Evolutionary conservation across 2,329 filamentous ascomycete genomes (phyloP).

Genomic region (Alternaria sp.): DNA sequence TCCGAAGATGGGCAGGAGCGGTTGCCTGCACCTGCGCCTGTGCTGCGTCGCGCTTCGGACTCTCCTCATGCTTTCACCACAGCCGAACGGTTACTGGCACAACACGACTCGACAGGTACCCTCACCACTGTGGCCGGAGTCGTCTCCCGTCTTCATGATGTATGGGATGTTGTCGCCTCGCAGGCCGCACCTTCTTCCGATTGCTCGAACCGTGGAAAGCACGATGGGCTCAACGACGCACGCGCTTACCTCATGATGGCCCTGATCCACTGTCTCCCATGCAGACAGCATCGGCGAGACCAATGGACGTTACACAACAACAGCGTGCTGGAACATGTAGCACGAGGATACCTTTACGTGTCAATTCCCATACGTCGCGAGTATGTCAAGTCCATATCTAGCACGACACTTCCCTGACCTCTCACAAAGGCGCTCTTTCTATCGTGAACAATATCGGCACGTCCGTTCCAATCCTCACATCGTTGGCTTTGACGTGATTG

Average conservation of each 20-base stretch:
- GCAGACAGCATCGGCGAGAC: not conserved
- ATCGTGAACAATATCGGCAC: slow-evolving; percentile 57
- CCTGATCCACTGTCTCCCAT: not conserved
- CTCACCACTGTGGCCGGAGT: not conserved
- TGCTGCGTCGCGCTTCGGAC: not conserved
- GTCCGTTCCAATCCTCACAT: slow-evolving; percentile 50
- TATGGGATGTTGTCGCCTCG: not conserved
- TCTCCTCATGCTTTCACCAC: slow-evolving; percentile 3
- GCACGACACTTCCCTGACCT: not conserved
- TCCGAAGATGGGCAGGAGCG: not conserved
- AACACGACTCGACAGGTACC: not conserved
- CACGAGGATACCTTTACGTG: not conserved
- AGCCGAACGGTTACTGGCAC: not conserved
- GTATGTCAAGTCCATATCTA: not conserved
- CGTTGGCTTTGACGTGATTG: slow-evolving; percentile 54
- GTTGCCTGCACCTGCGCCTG: not conserved
- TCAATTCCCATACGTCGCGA: not conserved
- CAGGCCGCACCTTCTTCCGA: not conserved
- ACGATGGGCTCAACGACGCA: not conserved
- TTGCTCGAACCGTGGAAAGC: not conserved
- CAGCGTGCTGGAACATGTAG: not conserved
- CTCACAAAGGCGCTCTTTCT: slow-evolving; percentile 38
- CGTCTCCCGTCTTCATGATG: not conserved
- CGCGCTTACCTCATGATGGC: not conserved
- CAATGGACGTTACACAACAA: not conserved